Base-by-base conservation (phyloP, 495 filamentous ascomycete genomes). In the Penicillium cinerascens region DNA sequence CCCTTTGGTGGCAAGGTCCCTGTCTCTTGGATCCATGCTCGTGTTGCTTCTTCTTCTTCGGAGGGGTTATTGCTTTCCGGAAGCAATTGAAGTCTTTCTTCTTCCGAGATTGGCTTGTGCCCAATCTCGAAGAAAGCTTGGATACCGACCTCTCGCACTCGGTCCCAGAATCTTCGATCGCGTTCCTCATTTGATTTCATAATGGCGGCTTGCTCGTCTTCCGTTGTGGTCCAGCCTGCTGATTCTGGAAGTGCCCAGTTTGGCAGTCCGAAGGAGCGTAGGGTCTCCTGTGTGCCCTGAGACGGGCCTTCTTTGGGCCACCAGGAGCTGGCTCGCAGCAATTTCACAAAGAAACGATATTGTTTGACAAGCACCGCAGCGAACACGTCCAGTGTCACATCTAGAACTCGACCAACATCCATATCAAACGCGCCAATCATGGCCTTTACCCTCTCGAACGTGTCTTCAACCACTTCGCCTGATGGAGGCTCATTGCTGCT, bases 371-470 rank as follows among this genome's bases (percentile, higher is more conserved):
- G 79, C 3, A 89, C 82, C 27, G 87, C 86, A 4, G 91, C 91
- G 52, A 91, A 92, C 16, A 92, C 89, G 66, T 96, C 91, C 6
- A 96, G 74, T 6, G 87, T 89, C 21, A 97, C 87, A 72, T 99
- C 95, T 3, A 99, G 78, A 17, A 96, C 92, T 59, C 95, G 82
- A 38, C 92, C 95, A 17, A 96, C 91, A 69, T 96, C 91, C 60
- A 96, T 79, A 65, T 96, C 89, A 63, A 96, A 96, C 38, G 91
- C 88, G 49, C 91, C 91, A 59, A 96, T 88, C 68, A 95, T 80
- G 13, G 88, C 92, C 72, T 93, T 97, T 47, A 97, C 86, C 55
- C 82, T 79, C 61, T 92, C 84, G 61, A 82, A 87, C 0, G 88
- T 87, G 51, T 86, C 81, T 41, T 79, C 78, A 3, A 86, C 85